Conservation (phyloP, 352 stramenopile species). For the Phytophthora pluvialis region DNA sequence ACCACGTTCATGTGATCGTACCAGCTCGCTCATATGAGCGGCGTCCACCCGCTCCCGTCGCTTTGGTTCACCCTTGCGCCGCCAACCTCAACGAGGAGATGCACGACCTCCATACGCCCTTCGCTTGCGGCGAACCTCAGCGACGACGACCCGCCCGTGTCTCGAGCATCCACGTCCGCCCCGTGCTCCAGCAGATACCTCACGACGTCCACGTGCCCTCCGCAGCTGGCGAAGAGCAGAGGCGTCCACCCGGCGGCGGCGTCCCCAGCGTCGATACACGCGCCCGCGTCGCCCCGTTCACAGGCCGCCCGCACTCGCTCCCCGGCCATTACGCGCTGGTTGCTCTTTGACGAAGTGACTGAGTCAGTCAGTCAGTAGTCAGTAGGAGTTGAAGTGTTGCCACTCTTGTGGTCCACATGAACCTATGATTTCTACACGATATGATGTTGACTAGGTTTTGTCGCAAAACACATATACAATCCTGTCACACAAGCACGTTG, state of each 20-base stretch:
- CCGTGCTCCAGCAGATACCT: too few species aligned
- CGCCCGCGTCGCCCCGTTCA: neutral
- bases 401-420: too few species aligned
- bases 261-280: neutral
- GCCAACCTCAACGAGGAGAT: constrained; percentile 1
- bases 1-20: constrained; percentile 3
- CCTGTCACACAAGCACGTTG: too few species aligned
- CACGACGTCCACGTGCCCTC: too few species aligned
- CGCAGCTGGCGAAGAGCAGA: neutral
- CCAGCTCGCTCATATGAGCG: constrained; percentile 4
- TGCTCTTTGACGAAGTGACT: neutral
- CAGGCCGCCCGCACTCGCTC: neutral
- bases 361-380: constrained; percentile 1
- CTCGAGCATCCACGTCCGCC: neutral
- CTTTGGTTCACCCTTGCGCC: neutral
- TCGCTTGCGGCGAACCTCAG: neutral
- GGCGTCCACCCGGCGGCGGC: neutral
- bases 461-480: too few species aligned
- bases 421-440: too few species aligned
- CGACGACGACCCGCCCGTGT: neutral
- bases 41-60: neutral
- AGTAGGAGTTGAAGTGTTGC: constrained; percentile 1
- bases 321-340: neutral
- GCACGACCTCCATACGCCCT: neutral
- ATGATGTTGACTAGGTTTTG: too few species aligned